Base-by-base conservation (phyloP, 2,329 filamentous ascomycete species). In the Pseudopithomyces maydicus region DNA sequence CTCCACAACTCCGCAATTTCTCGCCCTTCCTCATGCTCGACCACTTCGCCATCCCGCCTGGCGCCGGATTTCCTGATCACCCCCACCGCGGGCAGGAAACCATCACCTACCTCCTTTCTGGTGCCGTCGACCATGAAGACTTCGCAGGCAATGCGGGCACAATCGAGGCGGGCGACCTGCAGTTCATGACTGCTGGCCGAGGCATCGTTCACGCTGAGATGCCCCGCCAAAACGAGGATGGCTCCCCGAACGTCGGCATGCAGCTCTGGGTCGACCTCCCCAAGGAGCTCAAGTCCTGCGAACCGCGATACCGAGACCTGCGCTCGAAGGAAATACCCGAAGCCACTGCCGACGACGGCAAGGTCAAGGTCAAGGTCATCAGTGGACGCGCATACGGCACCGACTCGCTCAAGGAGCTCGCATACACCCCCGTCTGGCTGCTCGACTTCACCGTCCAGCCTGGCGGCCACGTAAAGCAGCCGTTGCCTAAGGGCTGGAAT, bases 391-490 rank as follows among this genome's bases (percentile, higher is more conserved):
- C 87, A 53, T 89, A 92, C 69, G 93, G 91, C 43, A 85, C 95
- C 51, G 93, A 97, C 72, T 92, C 88, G 14, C 85, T 97, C 52
- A 88, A 94, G 73, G 93, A 98, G 71, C 81, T 98, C 43, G 93
- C 94, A 14, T 97, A 98, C 77, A 98, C 94, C 1, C 95, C 95
- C 0, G 92, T 98, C n/a, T 98, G 94, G 94, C 83, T 97, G 60
- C 82, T 98, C 43, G 94, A 98, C 73, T 81, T 97, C 50, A 87
- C 85, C 19, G 85, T 98, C 52, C 79, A 86, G 68, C 92, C 93
- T 0, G 94, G 94, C 52, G 92, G 91, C 45, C 86, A 82, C 57
- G 81, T 98, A 63, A 82, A 81, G 20, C 94, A 98, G 79, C 77
- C 85, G 5, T 72, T 98, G 2, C 94, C 94, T 0, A 78, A 82